Conservation (phyloP, 1,139 yeast genomes). For the Yamadazyma aaseri region DNA sequence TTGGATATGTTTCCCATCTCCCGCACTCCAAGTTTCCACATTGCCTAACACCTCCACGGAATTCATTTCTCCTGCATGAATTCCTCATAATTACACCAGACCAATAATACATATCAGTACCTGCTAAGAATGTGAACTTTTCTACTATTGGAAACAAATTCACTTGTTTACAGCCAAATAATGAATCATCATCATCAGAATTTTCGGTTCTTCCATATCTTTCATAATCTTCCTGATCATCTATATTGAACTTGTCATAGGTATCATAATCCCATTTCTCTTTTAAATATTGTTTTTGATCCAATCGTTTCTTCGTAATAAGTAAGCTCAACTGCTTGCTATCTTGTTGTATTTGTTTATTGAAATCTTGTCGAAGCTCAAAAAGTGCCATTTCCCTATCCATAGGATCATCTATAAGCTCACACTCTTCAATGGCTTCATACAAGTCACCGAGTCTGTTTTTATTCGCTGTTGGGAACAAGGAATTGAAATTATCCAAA, state of each 20-base stretch:
- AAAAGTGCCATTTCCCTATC: constrained; percentile 44
- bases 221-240: constrained; percentile 26
- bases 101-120: constrained; percentile 89
- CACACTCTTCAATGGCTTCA: constrained; percentile 36
- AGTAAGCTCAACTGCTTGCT: constrained; percentile 31
- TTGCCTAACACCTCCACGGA: constrained; percentile 86
- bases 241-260: constrained; percentile 55
- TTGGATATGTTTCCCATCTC: constrained; percentile 88
- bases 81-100: constrained; percentile 96
- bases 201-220: constrained; percentile 18
- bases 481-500: constrained; percentile 15
- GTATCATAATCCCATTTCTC: constrained; percentile 55
- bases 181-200: constrained; percentile 46
- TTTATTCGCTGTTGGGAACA: constrained; percentile 14
- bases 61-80: constrained; percentile 87
- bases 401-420: constrained; percentile 32
- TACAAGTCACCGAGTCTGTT: constrained; percentile 26
- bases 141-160: constrained; percentile 91
- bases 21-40: constrained; percentile 95
- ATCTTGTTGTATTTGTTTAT: constrained; percentile 33
- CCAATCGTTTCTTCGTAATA: constrained; percentile 33
- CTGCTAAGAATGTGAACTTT: constrained; percentile 74
- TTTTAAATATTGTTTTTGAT: constrained; percentile 30
- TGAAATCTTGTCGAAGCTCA: constrained; percentile 33
- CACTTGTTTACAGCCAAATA: constrained; percentile 52